Evolutionary conservation across 2,329 filamentous ascomycete species (phyloP).

Genomic region (Herpomyces periplanetae): DNA sequence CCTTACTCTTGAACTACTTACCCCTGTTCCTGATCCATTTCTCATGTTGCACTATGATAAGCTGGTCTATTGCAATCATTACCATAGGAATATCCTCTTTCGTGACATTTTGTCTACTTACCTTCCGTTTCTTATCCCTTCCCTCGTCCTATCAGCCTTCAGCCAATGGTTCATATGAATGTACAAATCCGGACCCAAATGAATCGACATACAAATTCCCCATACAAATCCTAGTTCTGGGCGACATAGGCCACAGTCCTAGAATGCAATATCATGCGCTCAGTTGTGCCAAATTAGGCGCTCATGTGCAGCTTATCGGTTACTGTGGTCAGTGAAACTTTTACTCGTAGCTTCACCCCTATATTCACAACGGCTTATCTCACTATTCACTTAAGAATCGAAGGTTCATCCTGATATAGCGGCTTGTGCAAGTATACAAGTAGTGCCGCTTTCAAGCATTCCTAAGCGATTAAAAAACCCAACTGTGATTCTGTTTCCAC

Average conservation of each 20-base stretch:
- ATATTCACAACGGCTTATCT: slow-evolving; percentile 1
- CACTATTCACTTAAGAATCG: slow-evolving; percentile 17
- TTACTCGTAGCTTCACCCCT: background rate
- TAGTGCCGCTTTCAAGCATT: slow-evolving; percentile 26
- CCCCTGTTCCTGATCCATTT: no score
- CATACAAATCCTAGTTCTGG: slow-evolving; percentile 57
- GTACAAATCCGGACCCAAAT: no score
- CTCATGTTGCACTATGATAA: no score
- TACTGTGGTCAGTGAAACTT: slow-evolving; percentile 22
- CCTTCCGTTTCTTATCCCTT: no score
- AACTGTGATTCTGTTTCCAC: slow-evolving; percentile 29
- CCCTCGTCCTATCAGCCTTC: no score
- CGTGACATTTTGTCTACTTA: no score
- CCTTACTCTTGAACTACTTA: no score
- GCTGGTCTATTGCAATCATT: no score
- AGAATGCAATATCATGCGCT: slow-evolving; percentile 96
- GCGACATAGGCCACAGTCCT: slow-evolving; percentile 74
- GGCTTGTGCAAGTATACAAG: slow-evolving; percentile 22
- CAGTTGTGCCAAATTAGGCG: slow-evolving; percentile 49
- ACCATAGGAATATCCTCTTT: no score
- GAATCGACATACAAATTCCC: no score
- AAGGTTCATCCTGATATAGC: slow-evolving; percentile 37
- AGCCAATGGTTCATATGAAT: no score
- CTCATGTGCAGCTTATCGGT: slow-evolving; percentile 44
- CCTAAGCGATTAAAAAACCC: slow-evolving; percentile 24